These are phyloP conservation scores for Nannochloris sp. DNA, from an alignment of 139 green algal genomes.

Conservation along the genomic window DNA sequence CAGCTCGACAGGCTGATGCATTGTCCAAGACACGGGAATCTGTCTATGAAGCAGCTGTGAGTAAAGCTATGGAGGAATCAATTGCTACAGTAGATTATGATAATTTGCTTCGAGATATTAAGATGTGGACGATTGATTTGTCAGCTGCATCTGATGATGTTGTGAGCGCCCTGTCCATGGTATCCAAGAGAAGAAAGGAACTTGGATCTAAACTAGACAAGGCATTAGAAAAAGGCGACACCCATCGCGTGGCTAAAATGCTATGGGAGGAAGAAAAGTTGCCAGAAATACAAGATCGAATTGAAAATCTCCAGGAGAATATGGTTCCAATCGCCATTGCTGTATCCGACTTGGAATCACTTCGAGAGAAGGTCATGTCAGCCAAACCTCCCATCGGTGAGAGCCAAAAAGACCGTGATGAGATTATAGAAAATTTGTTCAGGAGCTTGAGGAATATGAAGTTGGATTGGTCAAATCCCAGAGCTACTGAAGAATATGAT, in stretches of 20 bases:
- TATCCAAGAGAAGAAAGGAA: background rate
- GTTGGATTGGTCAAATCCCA: background rate
- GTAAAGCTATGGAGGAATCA: conserved; percentile 6
- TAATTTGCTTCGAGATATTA: conserved; percentile 26
- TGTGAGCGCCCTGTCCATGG: conserved; percentile 5
- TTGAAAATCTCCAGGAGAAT: conserved; percentile 3
- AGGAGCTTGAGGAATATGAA: conserved; percentile 7
- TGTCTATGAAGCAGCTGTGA: conserved; percentile 9
- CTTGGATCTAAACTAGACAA: background rate
- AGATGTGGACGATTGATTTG: conserved; percentile 24
- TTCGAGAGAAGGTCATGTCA: conserved; percentile 2
- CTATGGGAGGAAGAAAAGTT: conserved; percentile 15
- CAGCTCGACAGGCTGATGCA: conserved; percentile 12
- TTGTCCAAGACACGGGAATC: background rate
- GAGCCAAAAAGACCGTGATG: conserved; percentile 4
- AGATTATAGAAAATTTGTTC: conserved; percentile 14
- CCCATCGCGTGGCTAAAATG: background rate
- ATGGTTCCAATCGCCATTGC: conserved; percentile 6
- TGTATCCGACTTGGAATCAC: conserved; percentile 2
- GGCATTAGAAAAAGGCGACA: background rate
- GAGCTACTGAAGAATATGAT: background rate
- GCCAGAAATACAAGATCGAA: conserved; percentile 1
- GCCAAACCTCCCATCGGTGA: conserved; percentile 8
- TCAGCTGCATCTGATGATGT: conserved; percentile 9
- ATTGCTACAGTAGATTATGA: conserved; percentile 22